phyloP scores from a whole-genome alignment of 2,329 filamentous ascomycete genomes.

The Rachicladosporium sp. region DNA sequence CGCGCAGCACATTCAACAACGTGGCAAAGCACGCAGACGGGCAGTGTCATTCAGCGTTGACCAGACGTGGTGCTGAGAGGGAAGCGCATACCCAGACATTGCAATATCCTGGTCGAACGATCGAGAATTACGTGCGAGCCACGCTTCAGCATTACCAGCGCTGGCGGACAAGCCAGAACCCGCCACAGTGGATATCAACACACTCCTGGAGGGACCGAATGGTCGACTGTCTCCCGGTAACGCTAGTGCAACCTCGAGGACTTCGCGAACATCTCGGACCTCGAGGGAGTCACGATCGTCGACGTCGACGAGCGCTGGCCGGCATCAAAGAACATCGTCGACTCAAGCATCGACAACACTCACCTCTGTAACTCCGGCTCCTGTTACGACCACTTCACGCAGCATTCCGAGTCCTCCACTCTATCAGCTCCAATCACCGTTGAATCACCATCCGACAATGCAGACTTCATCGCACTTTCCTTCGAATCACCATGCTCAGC shows the following conservation, averaged over 20 bases:
- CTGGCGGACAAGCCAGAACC: constrained; percentile 30
- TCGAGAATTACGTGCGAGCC: too few species aligned
- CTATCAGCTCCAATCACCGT: constrained; percentile 12
- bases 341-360: constrained; percentile 10
- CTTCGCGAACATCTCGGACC: constrained; percentile 1
- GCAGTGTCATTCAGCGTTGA: too few species aligned
- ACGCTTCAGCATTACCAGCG: background rate
- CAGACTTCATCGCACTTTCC: constrained; percentile 10
- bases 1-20: too few species aligned
- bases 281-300: too few species aligned
- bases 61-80: too few species aligned
- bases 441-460: constrained; percentile 15
- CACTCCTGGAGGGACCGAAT: constrained; percentile 66
- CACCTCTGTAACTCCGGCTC: constrained; percentile 11
- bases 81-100: too few species aligned
- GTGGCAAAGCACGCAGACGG: too few species aligned
- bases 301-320: constrained; percentile 4
- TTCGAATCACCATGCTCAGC: too few species aligned
- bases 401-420: constrained; percentile 7
- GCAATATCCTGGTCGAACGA: too few species aligned
- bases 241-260: constrained; percentile 27
- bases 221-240: constrained; percentile 51
- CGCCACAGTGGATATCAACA: constrained; percentile 90
- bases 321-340: constrained; percentile 4
- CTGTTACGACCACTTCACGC: background rate